Evolutionary conservation across 768 basidiomycete genomes (phyloP), one percentile per base, ranked within the genome.

Genomic region (Hebeloma cylindrosporum): DNA sequence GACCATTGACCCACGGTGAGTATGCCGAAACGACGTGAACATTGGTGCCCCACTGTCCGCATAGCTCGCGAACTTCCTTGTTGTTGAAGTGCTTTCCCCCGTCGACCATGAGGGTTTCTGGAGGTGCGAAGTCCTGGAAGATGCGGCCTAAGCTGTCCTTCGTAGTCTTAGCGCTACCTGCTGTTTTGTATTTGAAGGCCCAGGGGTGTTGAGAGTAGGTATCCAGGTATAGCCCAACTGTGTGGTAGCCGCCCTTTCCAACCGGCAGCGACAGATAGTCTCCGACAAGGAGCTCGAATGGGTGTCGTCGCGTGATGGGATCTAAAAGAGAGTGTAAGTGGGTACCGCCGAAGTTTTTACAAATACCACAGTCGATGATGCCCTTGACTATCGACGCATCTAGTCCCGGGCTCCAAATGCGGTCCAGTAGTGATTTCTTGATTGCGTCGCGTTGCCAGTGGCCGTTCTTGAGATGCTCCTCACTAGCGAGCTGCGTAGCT

Each of bases 1-100:
- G 31, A 3, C 69, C 62, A 39, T 71, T 71, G 14, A 70, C 50
- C 71, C 69, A 72, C 3, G 69, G 70, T 8, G 67, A 53, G 40
- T 72, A 72, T 3, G 63, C 63, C 7, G 66, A 32, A 0, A 55
- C 47, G 0, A 61, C 44, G n/a, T 62, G 50, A 7, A 52, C 48
- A 18, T 53, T 33, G 1, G 56, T 55, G 0, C 54, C 47, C 13
- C 49, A 30, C 16, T 39, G 14, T 3, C 47, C 40, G 41, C 68
- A 74, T 40, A 55, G 53, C 4, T 41, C 53, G 0, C 26, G 2
- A 0, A 73, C 61, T 2, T 64, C 63, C 1, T 52, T 20, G 47
- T 63, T 65, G 22, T 65, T 51, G 47, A 72, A 73, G 41, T 71
- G 64, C 2, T 41, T 30, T 0, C 69, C 65, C 0, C 68, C 61